Evolutionary conservation across 768 basidiomycete species (phyloP).

Genomic region (Leccinum broughii): DNA sequence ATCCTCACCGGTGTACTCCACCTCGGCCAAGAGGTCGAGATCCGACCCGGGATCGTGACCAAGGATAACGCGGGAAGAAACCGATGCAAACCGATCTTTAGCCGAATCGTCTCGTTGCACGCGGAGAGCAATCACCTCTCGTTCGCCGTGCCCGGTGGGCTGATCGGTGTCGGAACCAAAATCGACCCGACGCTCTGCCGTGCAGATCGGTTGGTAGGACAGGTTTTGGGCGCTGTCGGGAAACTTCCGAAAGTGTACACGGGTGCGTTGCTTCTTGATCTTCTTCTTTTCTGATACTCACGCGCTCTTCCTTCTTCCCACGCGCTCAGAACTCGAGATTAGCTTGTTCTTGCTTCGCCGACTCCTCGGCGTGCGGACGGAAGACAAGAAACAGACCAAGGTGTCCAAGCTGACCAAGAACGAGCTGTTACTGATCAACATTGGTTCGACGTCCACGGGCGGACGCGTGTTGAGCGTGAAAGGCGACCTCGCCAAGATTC

Average conservation of each 20-base stretch:
- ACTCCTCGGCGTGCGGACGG: conserved; percentile 95
- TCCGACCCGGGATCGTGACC: conserved; percentile 94
- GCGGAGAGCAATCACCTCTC: conserved; percentile 94
- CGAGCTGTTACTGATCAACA: conserved; percentile 94
- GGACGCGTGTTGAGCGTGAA: conserved; percentile 94
- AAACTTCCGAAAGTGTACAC: conserved; percentile 93
- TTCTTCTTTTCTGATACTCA: neutral
- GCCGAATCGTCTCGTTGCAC: conserved; percentile 84
- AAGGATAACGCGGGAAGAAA: conserved; percentile 90
- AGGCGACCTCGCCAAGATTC: conserved; percentile 92
- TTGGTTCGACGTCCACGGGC: conserved; percentile 96
- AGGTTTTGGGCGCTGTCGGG: conserved; percentile 93
- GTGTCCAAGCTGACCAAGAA: conserved; percentile 89
- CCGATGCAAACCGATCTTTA: conserved; percentile 92
- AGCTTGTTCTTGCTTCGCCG: conserved; percentile 93
- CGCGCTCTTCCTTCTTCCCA: neutral
- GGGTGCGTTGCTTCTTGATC: conserved; percentile 40
- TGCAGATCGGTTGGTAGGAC: conserved; percentile 95
- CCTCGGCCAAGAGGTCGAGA: conserved; percentile 93
- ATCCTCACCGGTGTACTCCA: conserved; percentile 90
- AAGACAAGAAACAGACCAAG: conserved; percentile 99
- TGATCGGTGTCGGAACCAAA: conserved; percentile 97
- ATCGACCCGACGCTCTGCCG: conserved; percentile 97
- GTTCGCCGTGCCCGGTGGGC: conserved; percentile 95
- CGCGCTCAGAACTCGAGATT: conserved; percentile 78